Base-by-base conservation (phyloP, 2,329 filamentous ascomycete species). In the Aspergillus viridinutans region DNA sequence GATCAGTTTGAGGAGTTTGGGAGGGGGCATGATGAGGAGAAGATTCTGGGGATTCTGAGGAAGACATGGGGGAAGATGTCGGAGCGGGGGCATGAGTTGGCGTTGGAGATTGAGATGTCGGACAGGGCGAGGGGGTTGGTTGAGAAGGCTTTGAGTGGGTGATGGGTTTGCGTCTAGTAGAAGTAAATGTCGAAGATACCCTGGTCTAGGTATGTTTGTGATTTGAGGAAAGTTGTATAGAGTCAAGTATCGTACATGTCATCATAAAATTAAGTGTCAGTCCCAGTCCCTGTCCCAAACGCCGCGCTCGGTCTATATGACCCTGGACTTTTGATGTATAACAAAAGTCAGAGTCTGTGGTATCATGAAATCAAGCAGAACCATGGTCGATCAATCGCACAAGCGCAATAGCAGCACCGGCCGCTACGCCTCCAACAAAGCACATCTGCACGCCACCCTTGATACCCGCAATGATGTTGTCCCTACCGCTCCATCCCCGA, bases 1-100 rank as follows among this genome's bases (percentile, higher is more conserved):
- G 90, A 93, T 70, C 89, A 94, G 69, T 89, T 95, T 61, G 90
- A 92, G 66, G 84, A 83, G 52, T 96, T 94, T 74, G 88, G 90
- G 78, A 80, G 82, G 69, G 81, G 83, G 28, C 81, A 66, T 54
- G 68, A 86, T 54, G 88, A 93, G 75, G 87, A 85, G 52, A 95
- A 94, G 80, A 85, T 91, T 58, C 71, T 93, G 21, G 77, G 75
- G 20, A 90, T 91, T 62, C 69, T 91, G 70, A 77, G 78, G 64
- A 90, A 90, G 81, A 90, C 88, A 14, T 90, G 88, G 88, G 85
- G 67, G 50, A 91, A 91, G 79, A 91, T 90, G 88, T 84, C 83
- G 50, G 79, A 82, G 38, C 72, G 72, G 57, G 88, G 88, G 0
- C 78, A 81, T 60, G 79, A 83, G 63, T 72, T 90, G 71, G 89